Evolutionary conservation across 2,329 filamentous ascomycete species (phyloP), one percentile per base, ranked within the genome.

Genomic region (Aspergillus bombycis): DNA sequence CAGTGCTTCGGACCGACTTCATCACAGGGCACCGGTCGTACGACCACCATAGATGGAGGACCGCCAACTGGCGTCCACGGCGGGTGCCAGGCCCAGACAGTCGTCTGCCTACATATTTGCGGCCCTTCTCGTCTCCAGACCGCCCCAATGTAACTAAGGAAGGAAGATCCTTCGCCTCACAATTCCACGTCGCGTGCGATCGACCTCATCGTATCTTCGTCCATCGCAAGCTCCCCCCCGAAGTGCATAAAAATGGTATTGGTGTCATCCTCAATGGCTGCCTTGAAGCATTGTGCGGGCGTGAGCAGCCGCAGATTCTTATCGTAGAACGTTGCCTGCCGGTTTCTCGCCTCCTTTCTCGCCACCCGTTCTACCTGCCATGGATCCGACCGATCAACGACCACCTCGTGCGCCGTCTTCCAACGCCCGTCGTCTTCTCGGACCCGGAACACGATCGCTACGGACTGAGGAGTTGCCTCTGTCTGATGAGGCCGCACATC

Each of bases 231-330:
- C 48, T 52, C 48, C n/a, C 38, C 61, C 4, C 36, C 48, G 28
- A 67, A 62, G 43, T 54, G 60, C 53, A 69, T 61, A 28, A 69
- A 70, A 41, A 69, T 58, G 2, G 58, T 68, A 28, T 67, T 68
- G 34, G 58, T 69, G 21, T 53, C 46, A 62, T 69, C 66, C 46
- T 64, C 34, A 36, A 65, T 64, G 19, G 62, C 67, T 52, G 67
- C 57, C 54, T 66, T n/a, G 58, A 69, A 66, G 60, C 63, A 68
- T 52, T 71, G 60, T 50, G 46, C 46, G 28, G 60, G 68, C 36
- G 63, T 60, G 2, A 69, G 36, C 61, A 61, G 43, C 30, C 62
- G 64, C 36, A 69, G 58, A 32, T 69, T 65, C 57, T 58, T 61
- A 48, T 69, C 55, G 58, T 70, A 69, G 61, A 62, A 66, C 12